Conservation (phyloP, 169 alveolate species). For the Fabrea salina region DNA sequence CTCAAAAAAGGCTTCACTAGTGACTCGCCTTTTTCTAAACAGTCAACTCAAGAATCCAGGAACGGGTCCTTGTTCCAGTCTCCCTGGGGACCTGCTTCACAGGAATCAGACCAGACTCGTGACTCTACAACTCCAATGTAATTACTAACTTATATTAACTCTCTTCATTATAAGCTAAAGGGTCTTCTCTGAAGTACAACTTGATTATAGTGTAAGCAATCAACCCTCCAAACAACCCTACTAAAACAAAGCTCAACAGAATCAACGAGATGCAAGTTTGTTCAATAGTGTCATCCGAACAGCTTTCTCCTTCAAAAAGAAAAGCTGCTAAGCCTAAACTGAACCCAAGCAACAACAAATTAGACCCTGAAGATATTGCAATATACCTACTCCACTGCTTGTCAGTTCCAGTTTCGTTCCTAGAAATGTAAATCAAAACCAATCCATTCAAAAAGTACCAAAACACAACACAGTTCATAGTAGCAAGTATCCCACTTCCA, state of each 20-base stretch:
- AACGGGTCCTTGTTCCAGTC: too few species aligned
- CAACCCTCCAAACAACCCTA: not conserved
- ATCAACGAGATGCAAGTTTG: not conserved
- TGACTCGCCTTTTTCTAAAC: not conserved
- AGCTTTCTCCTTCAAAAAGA: not conserved
- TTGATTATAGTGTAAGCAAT: not conserved
- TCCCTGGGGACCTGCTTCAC: too few species aligned
- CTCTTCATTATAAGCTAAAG: conserved; percentile 14
- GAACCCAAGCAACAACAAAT: not conserved
- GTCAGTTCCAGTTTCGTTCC: not conserved
- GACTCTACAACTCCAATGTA: too few species aligned
- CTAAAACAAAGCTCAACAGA: not conserved
- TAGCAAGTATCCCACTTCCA: not conserved
- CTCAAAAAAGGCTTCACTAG: not conserved
- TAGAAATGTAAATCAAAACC: not conserved
- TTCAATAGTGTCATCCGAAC: not conserved
- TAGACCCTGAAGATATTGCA: not conserved
- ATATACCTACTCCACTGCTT: conserved; percentile 24
- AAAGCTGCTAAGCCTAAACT: not conserved
- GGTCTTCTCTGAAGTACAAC: not conserved
- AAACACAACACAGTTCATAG: not conserved
- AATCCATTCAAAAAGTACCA: not conserved
- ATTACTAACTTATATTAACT: not conserved
- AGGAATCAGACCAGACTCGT: too few species aligned
- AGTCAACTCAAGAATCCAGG: not conserved